Base-by-base conservation (phyloP, 331 rosid genomes). In the Arachis monticola region DNA sequence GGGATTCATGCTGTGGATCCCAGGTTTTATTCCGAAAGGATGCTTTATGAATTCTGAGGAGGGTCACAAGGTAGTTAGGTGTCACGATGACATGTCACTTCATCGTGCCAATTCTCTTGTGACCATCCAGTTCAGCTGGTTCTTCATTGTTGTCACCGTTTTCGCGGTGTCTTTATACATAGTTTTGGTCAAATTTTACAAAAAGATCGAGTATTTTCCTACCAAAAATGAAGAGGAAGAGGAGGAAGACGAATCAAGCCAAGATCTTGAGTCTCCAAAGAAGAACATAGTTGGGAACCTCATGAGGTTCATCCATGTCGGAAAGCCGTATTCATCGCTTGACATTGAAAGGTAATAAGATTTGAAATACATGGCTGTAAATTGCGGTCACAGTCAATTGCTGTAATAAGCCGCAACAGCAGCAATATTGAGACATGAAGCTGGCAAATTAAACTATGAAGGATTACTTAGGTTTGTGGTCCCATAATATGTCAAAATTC, bases 1-100 rank as follows among this genome's bases (percentile, higher is more conserved):
- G 91, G 98, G 98, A 0, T 59, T 86, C 62, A 80, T 83, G 83
- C 87, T 93, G 1, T 93, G 96, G 96, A 93, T 91, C 0, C 97
- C 93, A 0, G 64, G 38, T 0, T 69, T 93, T 7, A 69, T 91
- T 0, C 52, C 90, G 0, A 91, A 91, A 84, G 98, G 97, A 0
- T 93, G 98, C 38, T 78, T 73, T 74, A 55, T 93, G 75, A 53
- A 88, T 31, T 22, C 0, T 0, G 96, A 89, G 56, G 89, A 84
- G 2, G 97, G 90, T 9, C 97, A 87, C 46, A 0, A 52, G 4
- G 92, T 91, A 48, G 96, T 84, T 0, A 75, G 87, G 10, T 93
- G 97, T 70, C 32, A 30, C 0, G 74, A 74, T 7, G 67, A 88
- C 0, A 77, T 72, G 38, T 32, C 96, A 0, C 89, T 77, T 45